Percentiles rank a stretch among this genome's conserved stretches.
phyloP scores from a whole-genome alignment of 352 stramenopile species.

The Salisapilia sapeloensis region DNA sequence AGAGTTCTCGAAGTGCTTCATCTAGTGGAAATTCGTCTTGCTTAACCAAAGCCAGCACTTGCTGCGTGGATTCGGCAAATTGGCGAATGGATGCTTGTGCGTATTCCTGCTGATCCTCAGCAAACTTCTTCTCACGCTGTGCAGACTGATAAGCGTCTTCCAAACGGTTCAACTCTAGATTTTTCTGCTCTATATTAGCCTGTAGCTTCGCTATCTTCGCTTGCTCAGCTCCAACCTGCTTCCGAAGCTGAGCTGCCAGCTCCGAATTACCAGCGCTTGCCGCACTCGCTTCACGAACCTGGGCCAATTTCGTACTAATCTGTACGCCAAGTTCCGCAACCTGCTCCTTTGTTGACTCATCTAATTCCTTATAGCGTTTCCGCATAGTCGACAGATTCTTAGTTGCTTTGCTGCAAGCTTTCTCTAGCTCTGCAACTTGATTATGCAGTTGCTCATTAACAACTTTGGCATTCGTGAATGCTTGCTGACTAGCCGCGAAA shows the following conservation, averaged over 20 bases:
- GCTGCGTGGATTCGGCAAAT: constrained; percentile 42
- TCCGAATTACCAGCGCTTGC: constrained; percentile 53
- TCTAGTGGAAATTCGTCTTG: constrained; percentile 61
- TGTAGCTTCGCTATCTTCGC: constrained; percentile 31
- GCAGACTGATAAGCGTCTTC: constrained; percentile 37
- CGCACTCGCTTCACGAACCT: constrained; percentile 59
- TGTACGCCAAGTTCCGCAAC: constrained; percentile 72
- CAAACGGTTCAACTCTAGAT: constrained; percentile 19
- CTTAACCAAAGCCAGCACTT: constrained; percentile 56
- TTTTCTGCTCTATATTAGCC: constrained; percentile 13
- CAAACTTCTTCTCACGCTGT: constrained; percentile 33
- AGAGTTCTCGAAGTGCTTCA: constrained; percentile 51
- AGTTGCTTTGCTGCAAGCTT: constrained; percentile 54
- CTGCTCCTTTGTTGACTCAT: constrained; percentile 56
- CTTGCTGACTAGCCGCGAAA: constrained; percentile 58
- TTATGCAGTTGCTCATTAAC: constrained; percentile 49
- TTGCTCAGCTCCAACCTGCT: constrained; percentile 20
- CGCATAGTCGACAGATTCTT: constrained; percentile 45
- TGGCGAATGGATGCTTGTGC: constrained; percentile 26
- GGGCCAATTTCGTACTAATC: constrained; percentile 46
- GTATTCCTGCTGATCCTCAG: constrained; percentile 28
- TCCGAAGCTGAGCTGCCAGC: constrained; percentile 37
- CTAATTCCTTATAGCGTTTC: constrained; percentile 63
- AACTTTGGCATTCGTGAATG: constrained; percentile 51
- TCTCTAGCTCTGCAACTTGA: constrained; percentile 50